Evolutionary conservation across 1,284 basidiomycete genomes (phyloP), one percentile per base, ranked within the genome.

Genomic region (Irpex sp.): DNA sequence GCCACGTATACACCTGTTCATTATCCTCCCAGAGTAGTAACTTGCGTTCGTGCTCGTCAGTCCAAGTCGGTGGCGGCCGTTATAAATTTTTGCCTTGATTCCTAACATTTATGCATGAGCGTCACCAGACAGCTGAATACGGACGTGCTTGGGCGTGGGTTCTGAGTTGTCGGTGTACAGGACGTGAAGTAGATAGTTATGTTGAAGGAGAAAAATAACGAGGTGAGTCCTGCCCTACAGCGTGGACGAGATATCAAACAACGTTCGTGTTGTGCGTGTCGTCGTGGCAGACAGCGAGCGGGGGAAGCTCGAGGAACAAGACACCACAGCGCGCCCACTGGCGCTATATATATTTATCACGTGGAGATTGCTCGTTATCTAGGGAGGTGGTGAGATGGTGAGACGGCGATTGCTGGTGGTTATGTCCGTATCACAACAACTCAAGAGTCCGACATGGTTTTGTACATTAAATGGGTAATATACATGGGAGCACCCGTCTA

Each of bases 71-170:
- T 65, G 59, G 33, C 61, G 57, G 19, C 64, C 64, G 59, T 55
- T 65, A 15, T 58, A 59, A 39, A 65, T 62, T 58, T 65, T 65
- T 4, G 61, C 64, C 55, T 65, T 65, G 49, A 65, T 36, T 57
- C 64, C 64, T 60, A 65, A 58, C 64, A 65, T 65, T 37, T 56
- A 63, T 36, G 58, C 64, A 65, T 65, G 64, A 56, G 61, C 58
- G 51, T 43, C n/a, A 33, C 19, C 17, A 46, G 53, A 55, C 21
- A 55, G 53, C 11, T 17, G 31, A 13, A 13, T 19, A 33, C 31
- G 31, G 31, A 33, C 31, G 31, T 33, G 31, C 6, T 33, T 33
- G 31, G 31, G 31, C 6, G 31, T 6, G 31, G 31, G 1, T 6
- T 6, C 5, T 3, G 31, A 33, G 31, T 33, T 1, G 31, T 33